Base-by-base conservation (phyloP, 768 basidiomycete genomes). In the Leccinum broughii region DNA sequence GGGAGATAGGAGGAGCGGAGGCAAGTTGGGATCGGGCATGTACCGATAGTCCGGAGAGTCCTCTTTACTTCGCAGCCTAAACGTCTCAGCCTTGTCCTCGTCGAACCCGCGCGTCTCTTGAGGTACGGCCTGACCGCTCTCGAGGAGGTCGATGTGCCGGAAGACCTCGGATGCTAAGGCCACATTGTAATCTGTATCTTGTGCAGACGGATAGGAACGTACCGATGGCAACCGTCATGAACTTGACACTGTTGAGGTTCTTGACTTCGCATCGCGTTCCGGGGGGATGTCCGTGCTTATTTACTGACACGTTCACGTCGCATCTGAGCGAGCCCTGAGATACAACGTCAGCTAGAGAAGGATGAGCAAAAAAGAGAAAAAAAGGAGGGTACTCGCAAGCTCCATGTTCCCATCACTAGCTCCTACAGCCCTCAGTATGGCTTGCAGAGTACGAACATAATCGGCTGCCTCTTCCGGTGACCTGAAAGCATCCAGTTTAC, bases 351-450 rank as follows among this genome's bases (percentile, higher is more conserved):
- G 56, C 34, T n/a, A 35, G 20, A 26, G 13, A 20, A 24, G 22
- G 51, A 32, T 3, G 32, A 13, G 24, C n/a, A 20, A 26, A 26
- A 24, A 26, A 13, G 24, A 26, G 7, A 14, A 26, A 26, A 6
- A 50, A 17, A 8, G 58, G 49, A 13, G 17, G 28, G 46, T n/a
- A 67, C 75, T 51, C 66, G 92, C 96, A 73, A 93, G 88, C 66
- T 99, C 97, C 97, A 98, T 98, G 68, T 95, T 95, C 1, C 93
- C 95, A 70, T 96, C 93, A 62, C 93, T 94, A 0, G 92, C 87
- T 0, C 93, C 94, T 3, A 96, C 80, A 15, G 91, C 82, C 17
- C 95, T 83, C 8, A 98, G 77, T 17, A 97, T 68, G 4, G 86
- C 82, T 70, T 97, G 95, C 2, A 99, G 78, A 9, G 88, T 81